Conservation (phyloP, 73 alveolate genomes). For the Durusdinium trenchii region DNA sequence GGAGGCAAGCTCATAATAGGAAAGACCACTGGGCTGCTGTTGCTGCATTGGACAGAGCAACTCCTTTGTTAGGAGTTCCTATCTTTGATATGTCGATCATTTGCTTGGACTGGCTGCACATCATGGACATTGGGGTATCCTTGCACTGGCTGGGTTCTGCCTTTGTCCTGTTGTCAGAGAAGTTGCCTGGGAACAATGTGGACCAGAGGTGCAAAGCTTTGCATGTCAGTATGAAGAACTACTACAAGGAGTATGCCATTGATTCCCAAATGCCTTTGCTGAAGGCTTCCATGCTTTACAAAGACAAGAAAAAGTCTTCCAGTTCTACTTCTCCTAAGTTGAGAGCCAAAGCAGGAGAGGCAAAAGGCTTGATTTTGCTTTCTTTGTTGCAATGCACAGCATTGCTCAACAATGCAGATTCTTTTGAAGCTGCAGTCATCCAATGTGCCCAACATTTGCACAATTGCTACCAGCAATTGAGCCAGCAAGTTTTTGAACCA, state of each 20-base stretch:
- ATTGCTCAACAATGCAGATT: not conserved
- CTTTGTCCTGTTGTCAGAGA: not conserved
- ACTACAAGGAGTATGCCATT: not conserved
- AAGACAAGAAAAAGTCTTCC: not conserved
- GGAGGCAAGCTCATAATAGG: not conserved
- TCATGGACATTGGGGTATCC: not conserved
- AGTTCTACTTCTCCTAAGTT: not conserved
- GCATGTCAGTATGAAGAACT: not conserved
- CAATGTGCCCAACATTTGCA: not conserved
- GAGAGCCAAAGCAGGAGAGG: slow-evolving; percentile 21
- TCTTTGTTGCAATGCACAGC: not conserved
- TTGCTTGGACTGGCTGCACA: slow-evolving; percentile 15
- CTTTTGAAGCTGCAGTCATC: not conserved
- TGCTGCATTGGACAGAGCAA: not conserved
- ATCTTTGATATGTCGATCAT: not conserved
- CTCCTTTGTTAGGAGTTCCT: slow-evolving; percentile 16
- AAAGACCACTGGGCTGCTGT: not conserved
- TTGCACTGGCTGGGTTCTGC: slow-evolving; percentile 8
- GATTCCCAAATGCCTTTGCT: slow-evolving; percentile 15
- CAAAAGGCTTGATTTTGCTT: not conserved
- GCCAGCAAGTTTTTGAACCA: not conserved
- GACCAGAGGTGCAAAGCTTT: not conserved
- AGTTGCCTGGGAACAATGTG: not conserved
- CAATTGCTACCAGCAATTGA: slow-evolving; percentile 4
- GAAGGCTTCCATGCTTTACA: not conserved